A percentile compares a stretch with the other conserved stretches of the same genome.
Evolutionary conservation across 257 asterid species (phyloP).

Genomic region (Striga asiatica): DNA sequence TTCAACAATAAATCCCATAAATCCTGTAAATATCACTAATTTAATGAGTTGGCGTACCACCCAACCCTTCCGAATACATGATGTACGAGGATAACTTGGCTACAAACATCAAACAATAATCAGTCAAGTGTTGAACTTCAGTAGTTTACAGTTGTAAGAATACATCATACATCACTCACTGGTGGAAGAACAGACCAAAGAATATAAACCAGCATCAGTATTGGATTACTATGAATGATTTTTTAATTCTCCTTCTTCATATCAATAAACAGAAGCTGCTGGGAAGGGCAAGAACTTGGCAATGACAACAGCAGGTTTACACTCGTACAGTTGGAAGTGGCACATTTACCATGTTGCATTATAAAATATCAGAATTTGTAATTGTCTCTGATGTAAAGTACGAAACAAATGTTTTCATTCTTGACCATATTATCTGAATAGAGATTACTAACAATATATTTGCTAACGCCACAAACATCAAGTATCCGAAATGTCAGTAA

Average conservation of each 20-base stretch:
- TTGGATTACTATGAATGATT: background rate
- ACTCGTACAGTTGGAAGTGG: constrained; percentile 1
- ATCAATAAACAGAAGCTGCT: background rate
- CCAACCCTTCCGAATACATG: constrained; percentile 91
- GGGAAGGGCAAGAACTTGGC: background rate
- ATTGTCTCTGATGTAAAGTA: too few relatives aligned
- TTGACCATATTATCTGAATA: background rate
- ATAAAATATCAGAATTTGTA: background rate
- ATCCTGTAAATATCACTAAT: constrained; percentile 78
- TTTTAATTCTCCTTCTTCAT: constrained; percentile 1
- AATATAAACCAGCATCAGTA: background rate
- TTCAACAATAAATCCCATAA: constrained; percentile 86
- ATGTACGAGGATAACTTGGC: constrained; percentile 87
- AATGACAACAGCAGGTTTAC: constrained; percentile 1
- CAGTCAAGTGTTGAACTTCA: constrained; percentile 1
- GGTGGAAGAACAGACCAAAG: constrained; percentile 6
- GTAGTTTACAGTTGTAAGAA: background rate
- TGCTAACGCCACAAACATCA: background rate
- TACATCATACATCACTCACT: background rate
- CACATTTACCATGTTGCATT: constrained; percentile 8
- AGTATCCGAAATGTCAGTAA: constrained; percentile 6
- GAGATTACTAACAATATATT: background rate
- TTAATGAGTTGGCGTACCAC: constrained; percentile 80
- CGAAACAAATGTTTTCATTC: too few relatives aligned
- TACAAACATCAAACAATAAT: constrained; percentile 25